phyloP scores from a whole-genome alignment of 2,329 filamentous ascomycete species.

The Boeremia exigua region DNA sequence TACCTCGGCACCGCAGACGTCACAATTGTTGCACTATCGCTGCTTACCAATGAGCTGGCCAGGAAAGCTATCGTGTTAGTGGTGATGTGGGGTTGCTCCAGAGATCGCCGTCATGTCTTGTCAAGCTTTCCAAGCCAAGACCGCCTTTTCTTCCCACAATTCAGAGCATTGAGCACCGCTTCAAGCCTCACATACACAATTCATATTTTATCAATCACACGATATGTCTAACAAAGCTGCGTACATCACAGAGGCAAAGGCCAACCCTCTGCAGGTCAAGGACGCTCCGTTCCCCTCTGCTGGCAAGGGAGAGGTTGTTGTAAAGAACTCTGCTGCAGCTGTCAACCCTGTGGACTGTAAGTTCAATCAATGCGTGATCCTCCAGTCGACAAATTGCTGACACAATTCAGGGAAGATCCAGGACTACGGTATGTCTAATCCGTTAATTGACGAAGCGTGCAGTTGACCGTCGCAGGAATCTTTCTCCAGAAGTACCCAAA shows the following conservation, averaged over 20 bases:
- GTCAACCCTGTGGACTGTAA: conserved; percentile 44
- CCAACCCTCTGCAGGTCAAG: conserved; percentile 36
- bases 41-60: no score
- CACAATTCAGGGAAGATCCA: conserved; percentile 37
- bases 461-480: conserved; percentile 26
- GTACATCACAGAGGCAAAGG: conserved; percentile 39
- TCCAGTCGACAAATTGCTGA: conserved; percentile 3
- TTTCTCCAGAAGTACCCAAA: conserved; percentile 45
- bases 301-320: conserved; percentile 40
- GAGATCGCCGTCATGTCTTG: no score
- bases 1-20: no score
- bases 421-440: conserved; percentile 32
- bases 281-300: conserved; percentile 37
- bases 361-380: not conserved
- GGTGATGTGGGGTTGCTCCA: no score
- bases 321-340: conserved; percentile 43
- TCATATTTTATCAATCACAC: not conserved
- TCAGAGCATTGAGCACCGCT: no score
- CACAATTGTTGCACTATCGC: no score
- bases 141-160: no score
- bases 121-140: no score
- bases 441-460: no score
- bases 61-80: no score
- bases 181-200: not conserved
- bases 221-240: conserved; percentile 43